Evolutionary conservation across 164 flowering plant species (phyloP).

Genomic region (Stephania cephalantha): DNA sequence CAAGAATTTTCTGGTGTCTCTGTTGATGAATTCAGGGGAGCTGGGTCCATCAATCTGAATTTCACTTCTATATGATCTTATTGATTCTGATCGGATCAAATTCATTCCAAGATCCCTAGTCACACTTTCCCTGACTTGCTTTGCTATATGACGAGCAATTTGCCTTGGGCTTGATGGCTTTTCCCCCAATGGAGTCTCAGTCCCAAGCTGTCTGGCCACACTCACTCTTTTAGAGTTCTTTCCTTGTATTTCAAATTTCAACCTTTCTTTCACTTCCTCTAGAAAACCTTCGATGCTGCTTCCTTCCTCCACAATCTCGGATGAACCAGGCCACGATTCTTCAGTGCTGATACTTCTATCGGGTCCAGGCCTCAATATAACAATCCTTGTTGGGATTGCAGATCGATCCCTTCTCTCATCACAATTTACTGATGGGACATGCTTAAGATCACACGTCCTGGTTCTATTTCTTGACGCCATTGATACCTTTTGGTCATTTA

Average conservation of each 20-base stretch:
- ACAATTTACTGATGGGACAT: conserved; percentile 13
- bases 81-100: conserved; percentile 67
- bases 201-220: conserved; percentile 56
- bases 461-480: conserved; percentile 25
- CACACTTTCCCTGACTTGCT: conserved; percentile 60
- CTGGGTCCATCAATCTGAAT: conserved; percentile 40
- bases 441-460: conserved; percentile 29
- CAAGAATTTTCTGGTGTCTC: conserved; percentile 62
- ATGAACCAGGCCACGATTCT: conserved; percentile 50
- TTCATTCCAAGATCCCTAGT: conserved; percentile 46
- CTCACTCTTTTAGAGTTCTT: conserved; percentile 34
- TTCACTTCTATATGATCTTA: conserved; percentile 67
- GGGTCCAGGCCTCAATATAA: conserved; percentile 85
- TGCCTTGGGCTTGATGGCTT: conserved; percentile 51
- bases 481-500: conserved; percentile 22
- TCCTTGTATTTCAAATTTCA: conserved; percentile 67
- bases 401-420: conserved; percentile 20
- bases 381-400: conserved; percentile 63
- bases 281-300: conserved; percentile 75
- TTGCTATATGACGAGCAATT: conserved; percentile 54
- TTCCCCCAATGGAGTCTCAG: conserved; percentile 65
- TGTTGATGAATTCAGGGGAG: conserved; percentile 61
- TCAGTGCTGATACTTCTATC: conserved; percentile 39
- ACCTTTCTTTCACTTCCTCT: conserved; percentile 79
- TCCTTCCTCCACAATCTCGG: conserved; percentile 46